phyloP scores from a whole-genome alignment of 768 basidiomycete species.

The Russula sp. region DNA sequence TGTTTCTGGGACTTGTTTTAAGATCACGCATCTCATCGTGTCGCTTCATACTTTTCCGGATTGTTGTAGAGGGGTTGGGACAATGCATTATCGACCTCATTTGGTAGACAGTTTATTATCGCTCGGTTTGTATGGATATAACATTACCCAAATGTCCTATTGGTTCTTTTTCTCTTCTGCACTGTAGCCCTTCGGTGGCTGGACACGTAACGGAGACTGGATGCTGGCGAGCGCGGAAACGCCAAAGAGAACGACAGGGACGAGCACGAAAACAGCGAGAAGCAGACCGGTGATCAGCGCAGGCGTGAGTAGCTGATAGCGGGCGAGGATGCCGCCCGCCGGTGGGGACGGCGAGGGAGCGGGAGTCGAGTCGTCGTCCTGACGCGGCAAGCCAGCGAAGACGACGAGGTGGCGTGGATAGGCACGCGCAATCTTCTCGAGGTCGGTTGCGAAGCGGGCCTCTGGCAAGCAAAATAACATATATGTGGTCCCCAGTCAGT shows the following conservation, averaged over 20 bases:
- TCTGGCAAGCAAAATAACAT: conserved; percentile 29
- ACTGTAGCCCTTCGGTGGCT: conserved; percentile 57
- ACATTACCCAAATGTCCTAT: conserved; percentile 26
- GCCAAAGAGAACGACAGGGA: conserved; percentile 59
- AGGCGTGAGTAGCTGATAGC: conserved; percentile 73
- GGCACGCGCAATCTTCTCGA: conserved; percentile 39
- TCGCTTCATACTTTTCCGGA: too few relatives aligned
- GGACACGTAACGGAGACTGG: conserved; percentile 57
- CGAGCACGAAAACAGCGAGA: conserved; percentile 54
- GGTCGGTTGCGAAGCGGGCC: conserved; percentile 38
- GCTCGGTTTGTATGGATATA: not conserved
- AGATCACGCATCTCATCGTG: too few relatives aligned
- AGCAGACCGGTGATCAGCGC: conserved; percentile 62
- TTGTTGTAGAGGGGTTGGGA: too few relatives aligned
- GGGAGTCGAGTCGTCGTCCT: conserved; percentile 29
- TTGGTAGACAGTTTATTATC: not conserved
- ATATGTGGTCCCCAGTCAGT: not conserved
- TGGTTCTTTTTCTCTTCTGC: conserved; percentile 73
- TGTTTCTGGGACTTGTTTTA: too few relatives aligned
- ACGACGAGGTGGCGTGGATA: conserved; percentile 62
- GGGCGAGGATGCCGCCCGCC: conserved; percentile 56
- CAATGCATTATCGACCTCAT: too few relatives aligned
- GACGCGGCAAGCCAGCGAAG: conserved; percentile 50
- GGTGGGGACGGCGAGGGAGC: conserved; percentile 30
- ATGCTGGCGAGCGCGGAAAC: conserved; percentile 65